Evolutionary conservation across 441 rosid species (phyloP), one percentile per base, ranked within the genome.

Genomic region (Pelargonium australe): DNA sequence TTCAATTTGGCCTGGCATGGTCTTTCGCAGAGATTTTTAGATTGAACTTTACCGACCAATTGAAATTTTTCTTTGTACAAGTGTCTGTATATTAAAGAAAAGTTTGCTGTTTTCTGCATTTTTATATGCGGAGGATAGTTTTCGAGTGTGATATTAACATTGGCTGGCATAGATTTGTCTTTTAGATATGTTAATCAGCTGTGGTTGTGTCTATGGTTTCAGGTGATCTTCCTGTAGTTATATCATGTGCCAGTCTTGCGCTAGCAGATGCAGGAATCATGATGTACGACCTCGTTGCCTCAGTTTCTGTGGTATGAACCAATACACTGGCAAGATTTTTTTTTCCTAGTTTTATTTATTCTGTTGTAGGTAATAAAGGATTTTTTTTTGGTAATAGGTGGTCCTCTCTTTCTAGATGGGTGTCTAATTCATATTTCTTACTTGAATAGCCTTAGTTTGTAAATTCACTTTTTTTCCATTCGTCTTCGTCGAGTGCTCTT

Each of bases 221-320:
- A 91, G 96, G 99, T 80, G 99, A 94, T 85, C 87, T 94, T 70
- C 89, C 97, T 28, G 92, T 87, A 66, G 81, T 89, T 53, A 82
- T 89, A 78, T 89, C 96, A 40, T 94, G 97, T 79, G 96, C 96
- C 69, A 87, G 96, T 83, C 94, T 94, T 74, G 97, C 97, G 80
- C 76, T 91, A 74, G 99, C 96, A 28, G 97, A 91, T 85, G 96
- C 96, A 0, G 96, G 99, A 68, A 91, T 91, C 72, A 85, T 88
- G 97, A 86, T 94, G 90, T 84, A 86, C 84, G 99, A 94, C 80
- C 92, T 91, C n/a, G 88, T 94, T 72, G 83, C 94, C 64, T 89
- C 96, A 67, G 94, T 88, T 76, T 89, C 96, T 72, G 89, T 91
- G 95, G 97, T 89, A 89, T 70, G 85, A 64, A 0, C 65, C 64